Conservation (phyloP, 2,329 filamentous ascomycete species). For the Basipetospora sp. region DNA sequence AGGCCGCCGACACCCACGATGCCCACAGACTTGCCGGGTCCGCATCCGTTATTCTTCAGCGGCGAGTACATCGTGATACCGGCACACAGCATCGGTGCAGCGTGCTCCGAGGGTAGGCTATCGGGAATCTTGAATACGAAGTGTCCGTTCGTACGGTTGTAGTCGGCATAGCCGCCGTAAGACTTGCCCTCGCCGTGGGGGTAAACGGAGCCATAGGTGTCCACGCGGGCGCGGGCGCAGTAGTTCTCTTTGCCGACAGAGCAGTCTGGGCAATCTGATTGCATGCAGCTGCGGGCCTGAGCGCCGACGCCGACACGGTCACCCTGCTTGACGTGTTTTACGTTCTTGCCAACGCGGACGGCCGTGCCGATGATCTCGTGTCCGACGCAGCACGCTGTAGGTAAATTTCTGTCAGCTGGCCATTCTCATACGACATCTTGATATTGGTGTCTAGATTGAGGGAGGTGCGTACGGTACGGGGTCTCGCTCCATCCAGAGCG, state of each 20-base stretch:
- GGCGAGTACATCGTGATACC: conserved; percentile 55
- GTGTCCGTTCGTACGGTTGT: conserved; percentile 20
- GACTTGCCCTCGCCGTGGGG: conserved; percentile 25
- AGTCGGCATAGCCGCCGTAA: conserved; percentile 34
- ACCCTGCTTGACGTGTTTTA: conserved; percentile 39
- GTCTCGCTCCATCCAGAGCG: conserved; percentile 36
- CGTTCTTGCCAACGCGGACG: conserved; percentile 36
- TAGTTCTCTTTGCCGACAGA: conserved; percentile 25
- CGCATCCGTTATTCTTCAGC: conserved; percentile 45
- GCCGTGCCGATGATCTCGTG: conserved; percentile 51
- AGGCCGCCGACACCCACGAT: conserved; percentile 54
- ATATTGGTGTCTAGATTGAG: conserved; percentile 7
- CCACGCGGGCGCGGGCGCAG: conserved; percentile 24
- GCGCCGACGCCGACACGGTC: conserved; percentile 51
- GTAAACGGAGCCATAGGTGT: conserved; percentile 39
- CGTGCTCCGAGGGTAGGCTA: conserved; percentile 23
- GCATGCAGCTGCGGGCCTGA: conserved; percentile 40
- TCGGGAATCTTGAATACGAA: conserved; percentile 39
- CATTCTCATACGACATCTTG: background rate
- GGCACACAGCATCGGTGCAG: conserved; percentile 54
- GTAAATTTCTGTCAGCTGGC: conserved; percentile 7
- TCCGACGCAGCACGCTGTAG: conserved; percentile 36
- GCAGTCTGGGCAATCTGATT: conserved; percentile 28
- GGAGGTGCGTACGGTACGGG: conserved; percentile 21
- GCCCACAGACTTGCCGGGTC: conserved; percentile 51